Evolutionary conservation across 2,329 filamentous ascomycete genomes (phyloP).

Genomic region (Clarireedia sp.): DNA sequence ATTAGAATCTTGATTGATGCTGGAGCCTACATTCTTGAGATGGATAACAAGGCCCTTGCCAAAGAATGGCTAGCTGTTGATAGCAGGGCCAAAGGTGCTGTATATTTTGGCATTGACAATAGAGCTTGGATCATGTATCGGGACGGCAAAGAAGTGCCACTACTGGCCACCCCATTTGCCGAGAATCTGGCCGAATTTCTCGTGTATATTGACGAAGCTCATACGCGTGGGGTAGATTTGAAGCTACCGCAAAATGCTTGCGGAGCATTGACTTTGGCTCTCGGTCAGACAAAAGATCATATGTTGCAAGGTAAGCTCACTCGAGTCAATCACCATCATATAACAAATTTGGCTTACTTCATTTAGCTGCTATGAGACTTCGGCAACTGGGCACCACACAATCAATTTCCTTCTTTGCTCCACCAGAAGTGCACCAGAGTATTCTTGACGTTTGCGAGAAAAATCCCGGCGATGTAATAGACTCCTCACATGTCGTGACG

Average conservation of each 20-base stretch:
- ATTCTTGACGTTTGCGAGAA: slow-evolving; percentile 42
- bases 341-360: too few species aligned
- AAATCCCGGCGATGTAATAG: background rate
- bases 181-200: slow-evolving; percentile 18
- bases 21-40: slow-evolving; percentile 56
- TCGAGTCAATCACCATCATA: too few species aligned
- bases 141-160: slow-evolving; percentile 14
- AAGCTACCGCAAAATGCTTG: slow-evolving; percentile 14
- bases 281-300: slow-evolving; percentile 30
- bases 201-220: slow-evolving; percentile 25
- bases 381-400: slow-evolving; percentile 44
- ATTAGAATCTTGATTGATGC: slow-evolving; percentile 56
- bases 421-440: slow-evolving; percentile 34
- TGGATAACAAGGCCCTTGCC: slow-evolving; percentile 35
- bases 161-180: slow-evolving; percentile 18
- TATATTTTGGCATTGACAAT: slow-evolving; percentile 17
- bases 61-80: slow-evolving; percentile 19
- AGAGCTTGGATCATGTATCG: slow-evolving; percentile 16
- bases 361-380: slow-evolving; percentile 54
- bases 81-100: slow-evolving; percentile 7
- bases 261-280: slow-evolving; percentile 21
- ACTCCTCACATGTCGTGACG: slow-evolving; percentile 40
- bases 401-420: slow-evolving; percentile 25
- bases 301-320: slow-evolving; percentile 39
- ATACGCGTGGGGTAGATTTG: slow-evolving; percentile 23